These are phyloP conservation scores for Nymphaea colorata DNA, from an alignment of 164 flowering plant species.

Conservation along the genomic window DNA sequence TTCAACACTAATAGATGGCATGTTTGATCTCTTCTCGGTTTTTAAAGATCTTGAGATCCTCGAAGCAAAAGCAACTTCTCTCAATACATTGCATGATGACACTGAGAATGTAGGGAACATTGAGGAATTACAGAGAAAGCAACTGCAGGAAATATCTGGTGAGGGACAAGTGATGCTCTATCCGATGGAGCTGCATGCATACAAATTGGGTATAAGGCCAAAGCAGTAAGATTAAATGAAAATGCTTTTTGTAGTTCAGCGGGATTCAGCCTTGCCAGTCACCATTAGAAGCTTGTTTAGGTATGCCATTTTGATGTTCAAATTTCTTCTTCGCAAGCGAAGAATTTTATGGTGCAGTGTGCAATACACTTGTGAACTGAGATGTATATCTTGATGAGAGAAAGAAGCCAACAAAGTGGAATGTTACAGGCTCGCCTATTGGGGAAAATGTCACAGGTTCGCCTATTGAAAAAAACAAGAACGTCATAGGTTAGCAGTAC, in stretches of 20 bases:
- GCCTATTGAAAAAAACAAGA: too few species aligned
- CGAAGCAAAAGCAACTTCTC: slow-evolving; percentile 59
- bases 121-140: slow-evolving; percentile 20
- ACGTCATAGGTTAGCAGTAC: too few species aligned
- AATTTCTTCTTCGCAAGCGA: too few species aligned
- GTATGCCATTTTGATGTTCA: too few species aligned
- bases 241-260: background rate
- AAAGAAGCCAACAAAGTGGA: too few species aligned
- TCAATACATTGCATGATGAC: slow-evolving; percentile 88
- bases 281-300: background rate
- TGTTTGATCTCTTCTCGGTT: slow-evolving; percentile 59
- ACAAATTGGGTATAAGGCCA: slow-evolving; percentile 67
- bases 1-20: slow-evolving; percentile 41
- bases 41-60: slow-evolving; percentile 57
- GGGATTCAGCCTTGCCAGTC: background rate
- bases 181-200: slow-evolving; percentile 96
- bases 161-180: slow-evolving; percentile 66
- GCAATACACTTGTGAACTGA: background rate
- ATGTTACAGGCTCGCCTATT: too few species aligned
- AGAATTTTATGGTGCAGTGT: too few species aligned
- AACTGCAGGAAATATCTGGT: slow-evolving; percentile 35
- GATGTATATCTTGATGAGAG: background rate
- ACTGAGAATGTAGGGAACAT: slow-evolving; percentile 53
- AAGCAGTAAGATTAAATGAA: slow-evolving; percentile 2
- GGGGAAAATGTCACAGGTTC: too few species aligned